Conservation (phyloP, 2,329 filamentous ascomycete species). For the Trichophyton simii region DNA sequence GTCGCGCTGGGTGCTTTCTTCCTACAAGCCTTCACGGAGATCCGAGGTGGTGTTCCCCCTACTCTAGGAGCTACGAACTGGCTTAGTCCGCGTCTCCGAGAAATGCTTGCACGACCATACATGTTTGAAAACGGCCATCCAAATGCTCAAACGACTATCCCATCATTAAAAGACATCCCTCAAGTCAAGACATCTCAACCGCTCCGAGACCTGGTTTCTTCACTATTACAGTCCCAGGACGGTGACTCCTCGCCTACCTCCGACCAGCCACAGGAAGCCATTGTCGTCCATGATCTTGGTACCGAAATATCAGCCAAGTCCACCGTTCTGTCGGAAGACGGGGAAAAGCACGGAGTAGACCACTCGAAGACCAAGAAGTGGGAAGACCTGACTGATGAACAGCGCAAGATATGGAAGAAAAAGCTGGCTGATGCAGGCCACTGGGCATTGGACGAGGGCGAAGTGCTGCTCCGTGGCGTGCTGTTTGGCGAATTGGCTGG, state of each 20-base stretch:
- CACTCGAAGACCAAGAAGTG: constrained; percentile 36
- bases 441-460: constrained; percentile 62
- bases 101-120: constrained; percentile 30
- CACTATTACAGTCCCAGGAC: constrained; percentile 14
- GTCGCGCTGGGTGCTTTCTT: constrained; percentile 51
- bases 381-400: constrained; percentile 54
- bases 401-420: constrained; percentile 57
- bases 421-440: constrained; percentile 57
- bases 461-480: constrained; percentile 62
- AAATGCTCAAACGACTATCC: constrained; percentile 10
- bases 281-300: constrained; percentile 12
- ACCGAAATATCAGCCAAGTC: neutral
- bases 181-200: constrained; percentile 10
- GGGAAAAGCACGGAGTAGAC: neutral
- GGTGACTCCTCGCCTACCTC: constrained; percentile 17
- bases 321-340: neutral
- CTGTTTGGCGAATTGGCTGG: constrained; percentile 59
- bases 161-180: constrained; percentile 6
- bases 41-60: constrained; percentile 46
- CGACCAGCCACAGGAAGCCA: constrained; percentile 13
- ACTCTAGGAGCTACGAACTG: constrained; percentile 44
- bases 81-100: constrained; percentile 41
- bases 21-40: constrained; percentile 49
- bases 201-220: constrained; percentile 21
- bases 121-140: constrained; percentile 19